Percentiles rank a stretch among this genome's conserved stretches.
Evolutionary conservation across 1,139 yeast genomes (phyloP).

Genomic region (Arxiozyma bovina): DNA sequence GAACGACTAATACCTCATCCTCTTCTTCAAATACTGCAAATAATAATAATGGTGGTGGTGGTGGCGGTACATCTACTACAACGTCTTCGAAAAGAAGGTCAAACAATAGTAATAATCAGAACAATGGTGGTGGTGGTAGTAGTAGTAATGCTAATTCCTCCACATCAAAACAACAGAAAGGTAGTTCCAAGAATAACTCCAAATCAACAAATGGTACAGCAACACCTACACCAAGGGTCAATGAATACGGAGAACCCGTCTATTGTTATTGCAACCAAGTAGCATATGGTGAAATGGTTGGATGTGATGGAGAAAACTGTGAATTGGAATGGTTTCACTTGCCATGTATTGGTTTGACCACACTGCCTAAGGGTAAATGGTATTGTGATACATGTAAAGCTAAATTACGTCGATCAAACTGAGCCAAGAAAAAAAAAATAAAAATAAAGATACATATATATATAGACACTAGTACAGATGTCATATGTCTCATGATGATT

Average conservation of each 20-base stretch:
- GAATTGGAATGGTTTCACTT: slow-evolving; percentile 95
- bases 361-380: slow-evolving; percentile 95
- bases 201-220: neutral
- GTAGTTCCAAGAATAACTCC: neutral
- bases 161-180: neutral
- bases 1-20: neutral
- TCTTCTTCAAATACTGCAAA: neutral
- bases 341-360: slow-evolving; percentile 85
- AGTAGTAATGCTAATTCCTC: slow-evolving; percentile 6
- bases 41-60: slow-evolving; percentile 15
- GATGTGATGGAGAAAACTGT: slow-evolving; percentile 92
- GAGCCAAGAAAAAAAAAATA: neutral
- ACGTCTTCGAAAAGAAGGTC: neutral
- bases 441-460: too few species aligned
- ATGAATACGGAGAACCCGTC: slow-evolving; percentile 49
- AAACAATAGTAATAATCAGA: slow-evolving; percentile 8
- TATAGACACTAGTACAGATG: neutral
- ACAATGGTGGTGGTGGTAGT: slow-evolving; percentile 10
- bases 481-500: neutral
- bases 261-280: slow-evolving; percentile 96
- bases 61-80: neutral
- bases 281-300: slow-evolving; percentile 98
- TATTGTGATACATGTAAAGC: slow-evolving; percentile 77
- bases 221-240: slow-evolving; percentile 17
- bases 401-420: slow-evolving; percentile 1